Percentiles rank a stretch among this genome's conserved stretches.
Evolutionary conservation across 306 rosid genomes (phyloP).

Genomic region (Hippophae rhamnoides): DNA sequence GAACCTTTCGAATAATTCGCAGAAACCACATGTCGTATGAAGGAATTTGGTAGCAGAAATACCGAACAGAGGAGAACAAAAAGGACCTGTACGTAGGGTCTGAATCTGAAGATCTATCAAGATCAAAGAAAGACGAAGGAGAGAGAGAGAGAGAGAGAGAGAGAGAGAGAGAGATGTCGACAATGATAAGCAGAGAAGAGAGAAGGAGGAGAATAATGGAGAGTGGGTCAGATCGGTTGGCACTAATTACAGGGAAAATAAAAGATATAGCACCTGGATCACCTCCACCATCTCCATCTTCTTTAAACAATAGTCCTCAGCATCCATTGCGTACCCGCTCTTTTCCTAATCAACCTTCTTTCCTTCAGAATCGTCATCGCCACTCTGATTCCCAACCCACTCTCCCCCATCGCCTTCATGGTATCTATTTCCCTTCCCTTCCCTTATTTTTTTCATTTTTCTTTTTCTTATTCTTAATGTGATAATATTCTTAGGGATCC

Average conservation of each 20-base stretch:
- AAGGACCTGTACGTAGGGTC: neutral
- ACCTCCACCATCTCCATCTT: constrained; percentile 23
- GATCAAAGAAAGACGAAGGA: neutral
- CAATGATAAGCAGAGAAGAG: constrained; percentile 25
- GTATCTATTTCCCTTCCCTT: no score
- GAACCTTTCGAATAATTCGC: no score
- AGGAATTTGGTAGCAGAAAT: constrained; percentile 14
- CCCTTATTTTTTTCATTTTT: no score
- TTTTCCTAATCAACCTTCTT: neutral
- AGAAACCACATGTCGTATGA: no score
- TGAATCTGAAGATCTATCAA: neutral
- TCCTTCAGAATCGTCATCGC: neutral
- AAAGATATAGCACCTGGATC: constrained; percentile 29
- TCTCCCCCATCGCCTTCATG: no score
- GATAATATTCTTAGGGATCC: no score
- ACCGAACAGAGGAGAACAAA: constrained; percentile 10
- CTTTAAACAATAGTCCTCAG: neutral
- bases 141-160: constrained; percentile 12
- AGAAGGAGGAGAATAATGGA: constrained; percentile 50
- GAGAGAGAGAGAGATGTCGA: constrained; percentile 30
- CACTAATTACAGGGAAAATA: constrained; percentile 49
- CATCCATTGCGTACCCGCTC: neutral
- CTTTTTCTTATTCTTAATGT: no score
- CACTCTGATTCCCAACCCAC: neutral
- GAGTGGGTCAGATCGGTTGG: constrained; percentile 61